Base-by-base conservation (phyloP, 1,284 basidiomycete genomes). In the Somion occarium region DNA sequence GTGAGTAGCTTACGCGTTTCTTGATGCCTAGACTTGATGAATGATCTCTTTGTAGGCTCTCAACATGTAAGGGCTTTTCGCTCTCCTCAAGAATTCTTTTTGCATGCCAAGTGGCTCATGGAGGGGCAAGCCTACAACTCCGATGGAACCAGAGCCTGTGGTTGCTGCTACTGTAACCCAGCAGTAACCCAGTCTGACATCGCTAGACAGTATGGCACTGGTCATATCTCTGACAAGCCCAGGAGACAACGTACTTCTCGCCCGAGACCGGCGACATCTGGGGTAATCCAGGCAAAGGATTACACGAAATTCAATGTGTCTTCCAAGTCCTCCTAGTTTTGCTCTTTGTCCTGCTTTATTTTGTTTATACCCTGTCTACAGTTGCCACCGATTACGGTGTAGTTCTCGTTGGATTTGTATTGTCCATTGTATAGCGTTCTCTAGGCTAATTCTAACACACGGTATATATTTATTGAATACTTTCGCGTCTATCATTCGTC, bases 51-150 rank as follows among this genome's bases (percentile, higher is more conserved):
- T n/a, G 3, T 49, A 65, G 65, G 61, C 18, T 64, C 58, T 25
- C 55, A 46, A 7, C 45, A 46, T 26, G 59, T 61, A 0, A 22
- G 39, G 11, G 38, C 46, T 5, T 67, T 66, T 47, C 58, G 66
- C 13, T 66, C 64, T 2, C 64, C 66, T 2, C 51, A 50, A 30
- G 66, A 67, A 51, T 67, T 67, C 52, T 59, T 54, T 20, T 44
- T 59, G 2, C 66, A 67, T 38, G 51, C 60, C 12, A 55, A 56
- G 41, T 67, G 66, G 66, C 52, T 67, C 18, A 48, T 64, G 39
- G 50, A 58, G n/a, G 65, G 64, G 19, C 51, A 54, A 18, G 57
- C 61, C 3, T 41, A 55, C 52, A 61, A 60, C n/a, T n/a, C 13
- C 9, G 50, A 53, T 24, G 55, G 58, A 18, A 41, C 37, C 19